Evolutionary conservation across 2,329 filamentous ascomycete species (phyloP), one percentile per base, ranked within the genome.

Genomic region (Paecilomyces sp.): DNA sequence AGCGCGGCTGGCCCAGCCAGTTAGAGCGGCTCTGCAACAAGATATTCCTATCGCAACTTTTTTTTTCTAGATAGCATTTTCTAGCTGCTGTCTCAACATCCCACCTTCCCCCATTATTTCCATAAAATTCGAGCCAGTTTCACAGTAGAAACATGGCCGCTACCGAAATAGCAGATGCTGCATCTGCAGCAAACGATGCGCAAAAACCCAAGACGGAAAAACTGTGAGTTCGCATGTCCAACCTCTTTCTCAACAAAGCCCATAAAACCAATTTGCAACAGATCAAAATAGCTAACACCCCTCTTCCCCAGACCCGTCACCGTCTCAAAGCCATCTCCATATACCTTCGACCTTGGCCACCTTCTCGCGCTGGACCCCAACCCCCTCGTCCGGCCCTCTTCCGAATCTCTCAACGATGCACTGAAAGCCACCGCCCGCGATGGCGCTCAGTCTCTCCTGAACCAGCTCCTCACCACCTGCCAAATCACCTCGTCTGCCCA

Each of bases 381-480:
- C 77, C 91, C 93, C 2, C 80, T 94, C 57, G 78, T 83, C 55
- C 77, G 86, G 63, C 77, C 83, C 67, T 76, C 75, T 56, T 76
- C 76, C 62, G 60, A 69, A 56, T 63, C 65, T 8, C 77, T 87
- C 63, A 91, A 96, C 75, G 79, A 81, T 30, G 83, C 85, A 60
- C 87, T 97, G 62, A 82, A 88, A 63, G 79, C 84, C 50, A 85
- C 87, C 24, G 92, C 94, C 58, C 90, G 92, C 70, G 91, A 96
- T 76, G 92, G 91, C 75, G 91, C 92, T 12, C 94, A 99, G 79
- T 87, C 86, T 31, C 86, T 99, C 61, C 86, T 99, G 75, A 96
- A 96, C 82, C 92, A 97, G 77, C 88, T 99, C 62, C 87, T 99
- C 47, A 91, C 88, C 15, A 93, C 91, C 54, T 94, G 92, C 79